Percentiles rank a stretch among this genome's conserved stretches.
These are phyloP conservation scores for Hyaloscypha variabilis DNA, from an alignment of 495 filamentous ascomycete species.

Conservation along the genomic window DNA sequence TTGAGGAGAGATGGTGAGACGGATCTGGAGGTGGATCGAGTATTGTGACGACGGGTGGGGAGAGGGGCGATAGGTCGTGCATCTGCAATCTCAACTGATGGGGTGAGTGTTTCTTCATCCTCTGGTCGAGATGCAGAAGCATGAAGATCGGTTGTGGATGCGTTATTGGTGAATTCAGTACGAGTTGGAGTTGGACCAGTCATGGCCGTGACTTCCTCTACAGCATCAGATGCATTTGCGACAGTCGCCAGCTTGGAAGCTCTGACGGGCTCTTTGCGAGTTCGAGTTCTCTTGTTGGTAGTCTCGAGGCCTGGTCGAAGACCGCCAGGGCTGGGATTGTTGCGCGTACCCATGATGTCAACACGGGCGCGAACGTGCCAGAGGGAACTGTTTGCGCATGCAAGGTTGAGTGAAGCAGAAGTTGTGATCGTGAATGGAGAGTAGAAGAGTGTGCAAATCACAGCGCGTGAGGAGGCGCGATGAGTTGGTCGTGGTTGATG, in stretches of 20 bases:
- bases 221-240: background rate
- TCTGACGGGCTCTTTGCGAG: background rate
- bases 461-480: no score
- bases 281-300: background rate
- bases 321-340: background rate
- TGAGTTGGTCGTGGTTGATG: no score
- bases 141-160: background rate
- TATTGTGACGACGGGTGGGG: background rate
- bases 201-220: background rate
- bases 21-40: background rate
- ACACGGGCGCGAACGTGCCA: background rate
- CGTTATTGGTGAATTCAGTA: background rate
- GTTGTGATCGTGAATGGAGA: no score
- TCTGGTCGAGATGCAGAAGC: background rate
- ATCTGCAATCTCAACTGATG: background rate
- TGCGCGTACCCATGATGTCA: background rate
- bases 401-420: no score
- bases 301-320: background rate
- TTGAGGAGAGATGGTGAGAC: background rate
- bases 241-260: background rate
- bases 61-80: background rate
- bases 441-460: no score
- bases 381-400: background rate
- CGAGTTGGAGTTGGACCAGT: background rate
- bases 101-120: background rate